Base-by-base conservation (phyloP, 75 land plant genomes). In the Gnetum montanum region DNA sequence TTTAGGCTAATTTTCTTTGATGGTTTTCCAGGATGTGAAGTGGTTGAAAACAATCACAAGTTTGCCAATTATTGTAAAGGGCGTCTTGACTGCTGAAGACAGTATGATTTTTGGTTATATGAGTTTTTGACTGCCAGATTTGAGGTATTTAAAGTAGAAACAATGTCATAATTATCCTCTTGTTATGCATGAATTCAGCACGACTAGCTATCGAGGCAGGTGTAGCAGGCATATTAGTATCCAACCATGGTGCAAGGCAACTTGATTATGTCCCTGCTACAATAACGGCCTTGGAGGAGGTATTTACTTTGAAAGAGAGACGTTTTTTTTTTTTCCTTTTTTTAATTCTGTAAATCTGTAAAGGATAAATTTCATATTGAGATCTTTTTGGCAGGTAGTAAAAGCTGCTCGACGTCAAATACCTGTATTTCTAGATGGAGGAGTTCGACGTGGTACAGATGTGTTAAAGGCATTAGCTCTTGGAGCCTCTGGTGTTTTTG, bases 201-300 rank as follows among this genome's bases (percentile, higher is more conserved):
- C 81, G 79, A 57, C 38, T 93, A 35, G 86, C 98, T 10, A 15
- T 93, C 6, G 76, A 88, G 65, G 50, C 62, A 62, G 98, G 98
- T 24, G 90, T 80, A 54, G 90, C 95, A 54, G 98, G 98, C 54
- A 85, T 93, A 47, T 88, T 93, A 57, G 98, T 93, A 25, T 93
- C 95, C 18, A 93, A 93, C 63, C 98, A 93, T 68, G 98, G 98
- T 46, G 98, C 98, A 52, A 84, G 98, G 12, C 98, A 93, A 58
- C 90, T 93, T 24, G 98, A 93, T 63, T 93, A 93, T 68, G 90
- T 85, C 10, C 80, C 86, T n/a, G 86, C 98, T 54, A 93, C 98
- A 12, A 88, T 93, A 57, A 71, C 49, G 40, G 70, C 73, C 43
- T 63, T 93, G 60, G 98, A 93, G 77, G 98, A 93, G 96, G 98